Evolutionary conservation across 129 eudicot genomes (phyloP).

Genomic region (Artemisia argyi): DNA sequence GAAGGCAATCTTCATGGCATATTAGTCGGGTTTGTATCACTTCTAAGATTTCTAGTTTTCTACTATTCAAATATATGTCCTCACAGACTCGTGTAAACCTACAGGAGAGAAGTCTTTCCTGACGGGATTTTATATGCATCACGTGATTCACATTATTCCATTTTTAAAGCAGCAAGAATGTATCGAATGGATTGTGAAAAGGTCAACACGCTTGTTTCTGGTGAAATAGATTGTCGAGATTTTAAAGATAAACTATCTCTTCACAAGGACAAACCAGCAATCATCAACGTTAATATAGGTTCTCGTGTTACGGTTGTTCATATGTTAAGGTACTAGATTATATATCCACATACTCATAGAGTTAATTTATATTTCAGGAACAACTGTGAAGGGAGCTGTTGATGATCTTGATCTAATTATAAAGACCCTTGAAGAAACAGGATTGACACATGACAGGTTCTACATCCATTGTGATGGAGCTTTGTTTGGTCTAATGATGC

Average conservation of each 20-base stretch:
- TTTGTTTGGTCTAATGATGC: conserved; percentile 86
- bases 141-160: conserved; percentile 74
- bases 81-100: conserved; percentile 9
- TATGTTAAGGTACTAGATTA: no score
- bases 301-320: not conserved
- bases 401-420: conserved; percentile 90
- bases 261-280: conserved; percentile 82
- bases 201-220: conserved; percentile 65
- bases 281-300: conserved; percentile 82
- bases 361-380: conserved; percentile 47
- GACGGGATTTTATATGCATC: conserved; percentile 84
- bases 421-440: conserved; percentile 77
- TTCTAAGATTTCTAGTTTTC: not conserved
- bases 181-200: conserved; percentile 81
- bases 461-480: conserved; percentile 93
- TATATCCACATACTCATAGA: no score
- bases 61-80: not conserved
- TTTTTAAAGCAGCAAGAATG: conserved; percentile 91
- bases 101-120: conserved; percentile 88
- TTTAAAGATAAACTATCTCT: conserved; percentile 50
- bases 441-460: conserved; percentile 71
- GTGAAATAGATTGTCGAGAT: conserved; percentile 81
- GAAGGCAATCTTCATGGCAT: conserved; percentile 95
- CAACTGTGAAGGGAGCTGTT: conserved; percentile 94
- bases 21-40: conserved; percentile 65